Base-by-base conservation (phyloP, 495 filamentous ascomycete genomes). In the Podospora appendiculata region DNA sequence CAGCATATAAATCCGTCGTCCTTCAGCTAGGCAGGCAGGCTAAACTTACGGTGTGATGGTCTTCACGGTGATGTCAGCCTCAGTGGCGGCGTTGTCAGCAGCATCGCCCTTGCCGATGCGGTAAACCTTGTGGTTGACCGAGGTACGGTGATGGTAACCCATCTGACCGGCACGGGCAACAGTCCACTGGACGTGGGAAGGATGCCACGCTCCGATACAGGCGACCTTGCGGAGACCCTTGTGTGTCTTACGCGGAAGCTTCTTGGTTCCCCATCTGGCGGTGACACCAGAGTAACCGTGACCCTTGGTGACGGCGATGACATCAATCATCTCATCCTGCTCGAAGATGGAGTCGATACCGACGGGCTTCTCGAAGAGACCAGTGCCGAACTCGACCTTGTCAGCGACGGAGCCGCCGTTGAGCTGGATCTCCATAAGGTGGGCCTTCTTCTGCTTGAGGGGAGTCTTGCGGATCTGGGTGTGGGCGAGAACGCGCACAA, bases 181-280 rank as follows among this genome's bases (percentile, higher is more conserved):
- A 75, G 94, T 97, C 94, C 94, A 99, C 84, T 99, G 94, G 80
- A 99, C 94, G 88, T 99, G 94, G 75, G 86, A 90, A 69, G 94
- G 94, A 86, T 99, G 94, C 94, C 94, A 99, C 62, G 94, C 94
- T 84, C 94, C 94, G 73, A 99, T 99, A 95, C 94, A 99, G 67
- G 94, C 94, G 66, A 99, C 94, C 87, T 99, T 99, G 64, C 94
- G 86, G 69, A 99, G 88, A 91, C 94, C 94, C 85, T 99, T 99
- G 86, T 99, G 94, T 60, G 94, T 99, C 89, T 99, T 99, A 68
- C 94, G 88, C 61, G 94, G 94, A 60, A 99, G 88, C 89, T 99
- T 99, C 88, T 96, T 99, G 74, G 94, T 99, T 61, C 94, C 94
- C 94, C 94, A 99, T 78, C 94, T 84, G 73, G 83, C 80, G 50